Conservation (phyloP, 352 stramenopile genomes). For the Globisporangium solare region DNA sequence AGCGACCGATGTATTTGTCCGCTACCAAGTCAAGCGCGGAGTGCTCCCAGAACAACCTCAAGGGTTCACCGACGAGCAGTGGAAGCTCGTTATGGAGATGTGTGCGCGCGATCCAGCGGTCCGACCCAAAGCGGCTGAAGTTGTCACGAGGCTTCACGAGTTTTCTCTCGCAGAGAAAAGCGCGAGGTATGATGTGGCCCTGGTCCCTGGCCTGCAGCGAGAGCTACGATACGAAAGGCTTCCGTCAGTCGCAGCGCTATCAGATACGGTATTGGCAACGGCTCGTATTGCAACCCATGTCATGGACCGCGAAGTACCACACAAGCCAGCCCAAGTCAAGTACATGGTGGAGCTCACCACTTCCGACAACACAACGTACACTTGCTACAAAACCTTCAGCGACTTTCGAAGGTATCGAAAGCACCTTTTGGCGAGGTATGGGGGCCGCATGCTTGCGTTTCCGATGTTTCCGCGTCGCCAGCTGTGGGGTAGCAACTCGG, state of each 20-base stretch:
- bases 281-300: background rate
- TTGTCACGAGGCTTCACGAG: background rate
- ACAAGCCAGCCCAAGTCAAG: background rate
- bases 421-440: background rate
- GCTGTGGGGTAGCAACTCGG: background rate
- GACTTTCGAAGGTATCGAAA: background rate
- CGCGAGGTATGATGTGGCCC: no score
- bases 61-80: conserved; percentile 16
- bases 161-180: background rate
- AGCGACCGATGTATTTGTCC: conserved; percentile 6
- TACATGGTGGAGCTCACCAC: background rate
- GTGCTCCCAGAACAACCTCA: conserved; percentile 7
- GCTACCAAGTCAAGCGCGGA: conserved; percentile 6
- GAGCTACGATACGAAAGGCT: background rate
- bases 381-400: background rate
- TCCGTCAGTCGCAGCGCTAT: background rate
- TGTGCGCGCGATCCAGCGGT: conserved; percentile 9
- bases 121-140: background rate
- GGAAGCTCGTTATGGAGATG: conserved; percentile 16
- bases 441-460: background rate
- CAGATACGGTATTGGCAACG: background rate
- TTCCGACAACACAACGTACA: background rate
- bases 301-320: background rate
- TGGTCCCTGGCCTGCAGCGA: no score
- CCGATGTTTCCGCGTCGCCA: background rate